Conservation (phyloP, 306 rosid species). For the Cicer judaicum region DNA sequence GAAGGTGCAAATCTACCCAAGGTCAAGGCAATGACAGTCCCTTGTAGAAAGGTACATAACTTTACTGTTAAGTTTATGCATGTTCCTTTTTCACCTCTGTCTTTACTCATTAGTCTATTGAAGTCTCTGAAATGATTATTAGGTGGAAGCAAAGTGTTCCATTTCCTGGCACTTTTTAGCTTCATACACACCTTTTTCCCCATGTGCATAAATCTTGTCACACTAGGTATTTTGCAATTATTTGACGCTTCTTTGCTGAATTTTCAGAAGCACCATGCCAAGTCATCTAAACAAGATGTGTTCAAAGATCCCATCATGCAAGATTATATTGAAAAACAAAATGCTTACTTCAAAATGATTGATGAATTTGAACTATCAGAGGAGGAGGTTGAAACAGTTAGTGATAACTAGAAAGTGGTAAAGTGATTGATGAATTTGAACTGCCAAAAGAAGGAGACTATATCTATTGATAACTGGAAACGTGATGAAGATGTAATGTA, state of each 20-base stretch:
- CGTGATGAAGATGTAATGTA: conserved; percentile 22
- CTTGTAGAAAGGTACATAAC: conserved; percentile 62
- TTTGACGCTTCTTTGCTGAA: conserved; percentile 36
- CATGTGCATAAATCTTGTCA: conserved; percentile 14
- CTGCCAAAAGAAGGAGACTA: background rate
- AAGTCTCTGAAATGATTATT: conserved; percentile 17
- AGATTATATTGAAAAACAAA: conserved; percentile 63
- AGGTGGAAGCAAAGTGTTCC: conserved; percentile 23
- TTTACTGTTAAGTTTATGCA: conserved; percentile 20
- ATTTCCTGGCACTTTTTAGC: background rate
- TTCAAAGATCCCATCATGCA: conserved; percentile 43
- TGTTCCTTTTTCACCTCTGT: background rate
- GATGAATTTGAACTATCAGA: conserved; percentile 31
- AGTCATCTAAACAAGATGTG: conserved; percentile 32
- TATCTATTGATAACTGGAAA: background rate
- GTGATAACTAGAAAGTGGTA: background rate
- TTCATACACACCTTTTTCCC: background rate
- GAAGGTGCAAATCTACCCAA: conserved; percentile 38
- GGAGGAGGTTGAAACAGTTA: background rate
- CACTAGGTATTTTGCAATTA: conserved; percentile 40
- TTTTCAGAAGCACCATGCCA: conserved; percentile 58
- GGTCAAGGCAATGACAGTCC: conserved; percentile 60
- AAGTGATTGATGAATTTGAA: background rate
- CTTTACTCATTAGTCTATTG: background rate
- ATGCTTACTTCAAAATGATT: conserved; percentile 61